Percentiles rank a stretch among this genome's conserved stretches.
Conservation (phyloP, 441 rosid genomes). For the Gossypium laxum region DNA sequence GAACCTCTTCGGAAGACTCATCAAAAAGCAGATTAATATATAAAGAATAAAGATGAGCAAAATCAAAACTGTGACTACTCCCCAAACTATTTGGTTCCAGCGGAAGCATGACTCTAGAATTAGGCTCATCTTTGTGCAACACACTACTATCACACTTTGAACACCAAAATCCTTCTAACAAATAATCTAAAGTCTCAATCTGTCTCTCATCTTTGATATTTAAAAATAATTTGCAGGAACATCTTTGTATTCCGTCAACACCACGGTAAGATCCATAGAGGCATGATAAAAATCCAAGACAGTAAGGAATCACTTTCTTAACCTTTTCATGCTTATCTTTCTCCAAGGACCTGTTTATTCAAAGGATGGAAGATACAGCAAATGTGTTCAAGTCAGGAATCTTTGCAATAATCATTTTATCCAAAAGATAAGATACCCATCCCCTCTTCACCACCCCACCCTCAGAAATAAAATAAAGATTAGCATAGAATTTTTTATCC, state of each 20-base stretch:
- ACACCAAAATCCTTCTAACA: conserved; percentile 76
- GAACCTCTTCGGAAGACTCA: conserved; percentile 73
- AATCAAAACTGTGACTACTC: conserved; percentile 33
- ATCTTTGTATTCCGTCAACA: conserved; percentile 28
- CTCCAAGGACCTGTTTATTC: conserved; percentile 49
- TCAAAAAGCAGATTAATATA: conserved; percentile 68
- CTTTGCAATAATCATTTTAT: conserved; percentile 15
- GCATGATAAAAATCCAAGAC: conserved; percentile 77
- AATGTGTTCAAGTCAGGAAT: conserved; percentile 10
- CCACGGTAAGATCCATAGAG: conserved; percentile 46
- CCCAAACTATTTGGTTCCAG: conserved; percentile 28
- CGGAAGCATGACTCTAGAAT: conserved; percentile 28
- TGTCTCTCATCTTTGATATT: conserved; percentile 32
- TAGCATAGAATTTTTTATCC: neutral
- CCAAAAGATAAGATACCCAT: neutral
- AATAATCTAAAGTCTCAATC: conserved; percentile 35
- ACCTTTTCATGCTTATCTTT: conserved; percentile 50
- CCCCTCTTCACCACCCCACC: neutral
- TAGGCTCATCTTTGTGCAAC: conserved; percentile 24
- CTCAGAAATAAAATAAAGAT: neutral
- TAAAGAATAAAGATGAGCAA: conserved; percentile 36
- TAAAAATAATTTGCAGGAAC: conserved; percentile 52
- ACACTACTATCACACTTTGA: conserved; percentile 61
- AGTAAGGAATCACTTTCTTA: conserved; percentile 56
- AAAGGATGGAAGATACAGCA: conserved; percentile 16